Conservation (phyloP, 139 green algal species). For the Eudorina sp. region DNA sequence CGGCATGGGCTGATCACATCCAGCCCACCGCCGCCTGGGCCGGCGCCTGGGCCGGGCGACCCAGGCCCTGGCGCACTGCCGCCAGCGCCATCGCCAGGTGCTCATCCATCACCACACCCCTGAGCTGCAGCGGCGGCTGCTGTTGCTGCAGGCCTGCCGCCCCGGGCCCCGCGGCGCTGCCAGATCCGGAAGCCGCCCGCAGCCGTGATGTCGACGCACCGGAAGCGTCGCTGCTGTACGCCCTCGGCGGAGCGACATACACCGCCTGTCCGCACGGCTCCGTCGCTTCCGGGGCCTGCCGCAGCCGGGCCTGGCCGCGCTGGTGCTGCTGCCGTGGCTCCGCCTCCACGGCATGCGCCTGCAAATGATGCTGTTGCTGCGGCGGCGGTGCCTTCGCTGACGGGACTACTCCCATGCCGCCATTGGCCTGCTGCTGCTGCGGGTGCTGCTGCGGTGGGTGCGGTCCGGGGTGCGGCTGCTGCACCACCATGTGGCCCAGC, state of each 20-base stretch:
- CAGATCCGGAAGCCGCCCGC: neutral
- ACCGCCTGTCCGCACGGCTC: too few species aligned
- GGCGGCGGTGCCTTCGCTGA: too few species aligned
- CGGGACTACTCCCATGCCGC: neutral
- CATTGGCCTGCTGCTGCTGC: neutral
- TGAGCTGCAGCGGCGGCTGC: neutral
- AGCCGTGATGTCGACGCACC: neutral
- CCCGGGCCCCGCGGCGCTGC: too few species aligned
- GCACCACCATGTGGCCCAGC: slow-evolving; percentile 8
- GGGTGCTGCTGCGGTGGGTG: neutral
- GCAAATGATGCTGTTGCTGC: neutral
- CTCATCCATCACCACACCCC: too few species aligned
- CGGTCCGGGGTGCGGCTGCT: neutral
- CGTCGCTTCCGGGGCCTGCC: too few species aligned
- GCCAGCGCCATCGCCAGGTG: neutral
- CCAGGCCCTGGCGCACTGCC: neutral
- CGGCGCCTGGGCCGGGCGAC: too few species aligned
- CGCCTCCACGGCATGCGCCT: neutral
- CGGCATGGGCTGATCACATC: too few species aligned
- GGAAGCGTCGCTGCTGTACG: too few species aligned
- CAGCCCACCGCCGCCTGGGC: too few species aligned
- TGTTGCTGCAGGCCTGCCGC: neutral
- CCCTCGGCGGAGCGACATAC: too few species aligned
- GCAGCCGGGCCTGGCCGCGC: neutral
- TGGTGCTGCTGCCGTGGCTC: neutral